Base-by-base conservation (phyloP, 2,329 filamentous ascomycete genomes). In the Aspergillus quadrilineatus region DNA sequence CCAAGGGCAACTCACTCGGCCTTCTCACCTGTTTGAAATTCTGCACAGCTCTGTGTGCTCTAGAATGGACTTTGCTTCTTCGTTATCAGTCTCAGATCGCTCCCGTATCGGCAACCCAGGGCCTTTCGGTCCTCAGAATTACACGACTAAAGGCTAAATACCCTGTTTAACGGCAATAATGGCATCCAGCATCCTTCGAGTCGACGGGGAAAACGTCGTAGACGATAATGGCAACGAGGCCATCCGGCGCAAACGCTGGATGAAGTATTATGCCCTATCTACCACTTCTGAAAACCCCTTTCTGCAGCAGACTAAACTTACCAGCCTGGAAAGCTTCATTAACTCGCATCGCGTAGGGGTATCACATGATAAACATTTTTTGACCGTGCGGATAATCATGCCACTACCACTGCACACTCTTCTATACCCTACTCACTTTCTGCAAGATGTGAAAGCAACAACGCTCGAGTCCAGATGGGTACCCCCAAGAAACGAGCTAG, bases 281-380 rank as follows among this genome's bases (percentile, higher is more conserved):
- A 7, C 22, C 2, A 22, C 22, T 22, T 22, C 22, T 22, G 22
- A 22, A 22, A 22, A 22, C 22, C 22, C 3, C 9, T 14, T 41
- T 41, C 37, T 36, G 34, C 22, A 22, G 22, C 22, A 22, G 22
- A 22, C 22, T 41, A 41, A n/a, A 17, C 39, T n/a, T 14, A n/a
- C n/a, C 29, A 76, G 73, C 55, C 83, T 83, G 80, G 82, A 85
- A 68, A 85, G 85, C 67, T 86, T 86, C 74, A 85, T 86, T 60
- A 84, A 81, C 1, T 9, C 14, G 41, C 41, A 26, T 43, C 28
- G 41, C 17, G 17, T 26, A 26, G 17, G 41, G 41, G 10, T 22
- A 22, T 22, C 41, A 44, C 41, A 44, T 22, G 10, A 36, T 36
- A 8, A 36, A 36, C 34, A 4, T 36, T 14, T 36, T 36, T 12